Base-by-base conservation (phyloP, 1,139 yeast genomes). In the Schwanniomyces etchellsii region DNA sequence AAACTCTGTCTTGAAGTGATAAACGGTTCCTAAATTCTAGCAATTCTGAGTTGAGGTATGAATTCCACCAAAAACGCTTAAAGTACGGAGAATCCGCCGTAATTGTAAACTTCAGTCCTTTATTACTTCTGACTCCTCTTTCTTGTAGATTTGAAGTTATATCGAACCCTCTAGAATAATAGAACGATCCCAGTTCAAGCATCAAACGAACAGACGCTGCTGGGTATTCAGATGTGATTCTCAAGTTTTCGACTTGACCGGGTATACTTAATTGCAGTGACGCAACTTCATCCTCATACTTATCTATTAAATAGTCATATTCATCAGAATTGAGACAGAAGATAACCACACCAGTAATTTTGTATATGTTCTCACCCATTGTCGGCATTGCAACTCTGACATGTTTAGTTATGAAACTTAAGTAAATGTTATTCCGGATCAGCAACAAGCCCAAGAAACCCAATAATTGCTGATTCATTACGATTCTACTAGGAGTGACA, bases 91-190 rank as follows among this genome's bases (percentile, higher is more conserved):
- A 57, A 36, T 57, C 67, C 13, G 75, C 69, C 36, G 64, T 45
- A 37, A 69, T 52, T 10, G 22, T 22, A n/a, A 9, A 9, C 28
- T 38, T 42, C 35, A 56, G 60, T 4, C 38, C 33, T 14, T 58
- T 49, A 27, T 39, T 21, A 7, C 55, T 35, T 24, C 32, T 30
- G 27, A 58, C 40, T 0, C 70, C 68, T 42, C 88, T 55, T 39
- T 73, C 82, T 50, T 81, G 86, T 3, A 78, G 40, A 20, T 62
- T 70, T 16, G 77, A 73, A 0, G 85, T 75, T 21, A 81, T 54
- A 49, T 82, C 91, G 46, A 79, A 80, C 35, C 76, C 70, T 21
- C 67, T 62, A 0, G 88, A 78, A 50, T 71, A 81, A 45, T 72
- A 81, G 47, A 81, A 82, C 2, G 77, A 64, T 0, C 86, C 91